phyloP scores from a whole-genome alignment of 2,329 filamentous ascomycete species.

The Cladobotryum mycophilum region DNA sequence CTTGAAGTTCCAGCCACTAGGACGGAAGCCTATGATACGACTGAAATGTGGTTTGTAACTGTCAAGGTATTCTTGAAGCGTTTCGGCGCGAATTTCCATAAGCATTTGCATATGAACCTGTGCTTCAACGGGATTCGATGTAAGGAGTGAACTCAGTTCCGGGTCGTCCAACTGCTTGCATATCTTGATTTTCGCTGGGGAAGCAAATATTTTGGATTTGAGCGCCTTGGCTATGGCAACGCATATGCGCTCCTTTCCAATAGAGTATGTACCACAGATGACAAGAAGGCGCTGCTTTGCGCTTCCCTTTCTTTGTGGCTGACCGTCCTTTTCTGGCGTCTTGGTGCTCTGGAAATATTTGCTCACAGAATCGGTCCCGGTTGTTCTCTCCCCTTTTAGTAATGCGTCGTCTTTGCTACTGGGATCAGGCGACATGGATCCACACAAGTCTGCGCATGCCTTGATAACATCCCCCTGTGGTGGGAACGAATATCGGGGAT shows the following conservation, averaged over 20 bases:
- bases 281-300: constrained; percentile 65
- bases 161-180: constrained; percentile 79
- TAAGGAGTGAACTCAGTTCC: constrained; percentile 72
- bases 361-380: constrained; percentile 41
- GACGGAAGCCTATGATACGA: constrained; percentile 82
- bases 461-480: constrained; percentile 80
- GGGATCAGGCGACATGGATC: constrained; percentile 63
- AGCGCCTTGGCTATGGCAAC: constrained; percentile 84
- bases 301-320: constrained; percentile 18
- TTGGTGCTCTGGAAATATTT: constrained; percentile 44
- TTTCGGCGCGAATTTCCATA: constrained; percentile 89
- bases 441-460: constrained; percentile 82
- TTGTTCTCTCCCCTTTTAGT: constrained; percentile 37
- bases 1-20: constrained; percentile 90
- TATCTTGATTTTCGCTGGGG: constrained; percentile 74
- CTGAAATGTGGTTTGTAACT: constrained; percentile 75
- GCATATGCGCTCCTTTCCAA: constrained; percentile 95
- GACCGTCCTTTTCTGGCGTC: constrained; percentile 23
- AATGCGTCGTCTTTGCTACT: constrained; percentile 42
- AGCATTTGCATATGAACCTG: constrained; percentile 98
- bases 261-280: constrained; percentile 93
- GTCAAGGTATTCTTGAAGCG: constrained; percentile 81
- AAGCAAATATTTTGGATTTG: constrained; percentile 81
- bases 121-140: constrained; percentile 71
- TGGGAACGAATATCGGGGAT: constrained; percentile 91